Evolutionary conservation across 2,329 filamentous ascomycete genomes (phyloP).

Genomic region (Alternaria brassicicola): DNA sequence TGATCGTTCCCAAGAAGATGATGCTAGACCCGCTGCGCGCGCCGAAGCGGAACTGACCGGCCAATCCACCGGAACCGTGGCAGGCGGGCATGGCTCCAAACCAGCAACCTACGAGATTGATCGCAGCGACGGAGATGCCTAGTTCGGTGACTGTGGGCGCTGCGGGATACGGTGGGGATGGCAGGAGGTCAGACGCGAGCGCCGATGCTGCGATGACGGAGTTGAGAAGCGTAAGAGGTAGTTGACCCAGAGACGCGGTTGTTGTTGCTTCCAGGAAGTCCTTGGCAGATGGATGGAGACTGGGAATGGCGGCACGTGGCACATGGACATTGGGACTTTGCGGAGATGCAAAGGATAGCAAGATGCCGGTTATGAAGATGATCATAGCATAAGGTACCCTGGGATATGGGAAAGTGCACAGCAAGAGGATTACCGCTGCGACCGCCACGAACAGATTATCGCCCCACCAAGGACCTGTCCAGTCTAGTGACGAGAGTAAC

Average conservation of each 20-base stretch:
- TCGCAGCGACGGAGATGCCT: constrained; percentile 78
- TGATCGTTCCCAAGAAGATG: constrained; percentile 76
- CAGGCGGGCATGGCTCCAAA: constrained; percentile 96
- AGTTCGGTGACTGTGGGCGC: constrained; percentile 76
- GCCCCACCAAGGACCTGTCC: constrained; percentile 68
- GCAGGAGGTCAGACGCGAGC: constrained; percentile 77
- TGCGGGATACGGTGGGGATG: constrained; percentile 60
- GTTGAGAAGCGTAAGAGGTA: constrained; percentile 91
- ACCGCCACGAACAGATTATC: constrained; percentile 82
- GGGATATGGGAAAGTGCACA: constrained; percentile 68
- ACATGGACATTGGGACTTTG: constrained; percentile 13
- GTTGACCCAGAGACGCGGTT: constrained; percentile 78
- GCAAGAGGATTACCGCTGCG: constrained; percentile 72
- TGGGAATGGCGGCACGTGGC: constrained; percentile 62
- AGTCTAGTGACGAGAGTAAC: constrained; percentile 71
- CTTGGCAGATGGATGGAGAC: constrained; percentile 52
- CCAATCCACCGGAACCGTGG: constrained; percentile 88
- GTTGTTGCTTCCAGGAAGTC: constrained; percentile 62
- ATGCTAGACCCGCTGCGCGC: constrained; percentile 86
- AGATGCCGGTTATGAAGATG: constrained; percentile 71
- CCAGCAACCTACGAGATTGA: constrained; percentile 88
- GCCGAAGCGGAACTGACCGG: constrained; percentile 89
- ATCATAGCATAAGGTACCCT: constrained; percentile 79
- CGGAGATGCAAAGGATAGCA: constrained; percentile 62
- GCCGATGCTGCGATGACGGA: constrained; percentile 88